Base-by-base conservation (phyloP, 129 eudicot genomes). In the Solidago caesia region DNA sequence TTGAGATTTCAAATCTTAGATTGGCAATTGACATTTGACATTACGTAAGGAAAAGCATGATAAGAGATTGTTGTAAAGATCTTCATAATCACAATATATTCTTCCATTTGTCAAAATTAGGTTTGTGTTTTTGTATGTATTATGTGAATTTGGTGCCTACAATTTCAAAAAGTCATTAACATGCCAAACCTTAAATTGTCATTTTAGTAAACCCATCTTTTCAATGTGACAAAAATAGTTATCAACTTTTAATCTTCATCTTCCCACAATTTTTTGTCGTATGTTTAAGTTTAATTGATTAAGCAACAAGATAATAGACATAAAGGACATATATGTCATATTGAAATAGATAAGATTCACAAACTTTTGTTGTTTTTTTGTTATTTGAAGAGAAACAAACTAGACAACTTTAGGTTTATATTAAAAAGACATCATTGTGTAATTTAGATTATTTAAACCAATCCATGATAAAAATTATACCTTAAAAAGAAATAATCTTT, bases 21-120 rank as follows among this genome's bases (percentile, higher is more conserved):
- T 67, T 55, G 65, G 21, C 52, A 11, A 21, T 67, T 55, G 65
- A 43, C 65, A 11, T 14, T 71, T 74, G 71, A 64, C 71, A 48
- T 52, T 64, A 73, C 49, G 39, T 48, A 62, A 75, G 66, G 72
- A 65, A 65, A 56, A 75, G 26, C 52, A 65, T 75, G 79, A 66
- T 7, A 75, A 41, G 79, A 66, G 66, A 75, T 75, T 42, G 73
- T 25, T 64, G 57, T 75, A 12, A 67, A 49, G 73, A 75, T 51
- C 29, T 7, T 75, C 53, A 46, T 3, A 2, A 46, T 53, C 21
- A 73, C 44, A 72, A 57, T 58, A 56, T 43, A 16, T 25, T 44
- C 45, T 13, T 73, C 6, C 77, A 60, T 73, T 59, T 59, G 72
- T 80, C 77, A 80, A 80, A 58, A 53, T 75, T 75, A 75, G 84